These are phyloP conservation scores for Solanum phureja DNA, from an alignment of 257 asterid species.

Conservation along the genomic window DNA sequence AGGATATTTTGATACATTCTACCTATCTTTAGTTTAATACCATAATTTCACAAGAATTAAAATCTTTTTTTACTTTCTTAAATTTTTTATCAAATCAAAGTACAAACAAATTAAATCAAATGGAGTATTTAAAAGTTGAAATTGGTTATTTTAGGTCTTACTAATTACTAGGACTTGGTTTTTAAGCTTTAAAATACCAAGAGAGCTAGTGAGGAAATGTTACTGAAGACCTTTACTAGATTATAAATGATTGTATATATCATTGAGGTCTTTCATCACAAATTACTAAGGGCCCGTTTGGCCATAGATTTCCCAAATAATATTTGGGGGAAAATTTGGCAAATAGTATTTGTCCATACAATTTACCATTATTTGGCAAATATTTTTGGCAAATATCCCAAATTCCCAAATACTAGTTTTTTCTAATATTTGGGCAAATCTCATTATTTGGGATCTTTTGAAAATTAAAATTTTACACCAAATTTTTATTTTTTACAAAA, in stretches of 20 bases:
- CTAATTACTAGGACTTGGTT: too few species aligned
- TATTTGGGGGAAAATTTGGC: too few species aligned
- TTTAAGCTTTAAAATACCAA: neutral
- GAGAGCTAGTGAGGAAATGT: neutral
- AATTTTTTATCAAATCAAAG: neutral
- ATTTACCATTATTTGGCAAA: too few species aligned
- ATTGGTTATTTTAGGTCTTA: neutral
- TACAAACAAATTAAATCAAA: neutral
- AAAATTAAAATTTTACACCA: too few species aligned
- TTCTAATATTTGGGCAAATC: too few species aligned
- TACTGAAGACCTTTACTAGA: neutral
- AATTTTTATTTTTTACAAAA: too few species aligned
- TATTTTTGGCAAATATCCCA: too few species aligned
- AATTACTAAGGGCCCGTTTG: neutral
- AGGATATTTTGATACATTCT: neutral
- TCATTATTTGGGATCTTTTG: too few species aligned
- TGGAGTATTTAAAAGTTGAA: neutral
- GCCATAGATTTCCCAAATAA: too few species aligned
- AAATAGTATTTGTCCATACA: too few species aligned
- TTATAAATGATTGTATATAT: neutral
- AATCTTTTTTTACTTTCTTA: neutral
- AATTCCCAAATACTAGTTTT: too few species aligned
- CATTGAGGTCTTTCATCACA: neutral
- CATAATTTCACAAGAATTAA: neutral
- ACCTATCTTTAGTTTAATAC: neutral